Evolutionary conservation across 768 basidiomycete genomes (phyloP).

Genomic region (Hebeloma cylindrosporum): DNA sequence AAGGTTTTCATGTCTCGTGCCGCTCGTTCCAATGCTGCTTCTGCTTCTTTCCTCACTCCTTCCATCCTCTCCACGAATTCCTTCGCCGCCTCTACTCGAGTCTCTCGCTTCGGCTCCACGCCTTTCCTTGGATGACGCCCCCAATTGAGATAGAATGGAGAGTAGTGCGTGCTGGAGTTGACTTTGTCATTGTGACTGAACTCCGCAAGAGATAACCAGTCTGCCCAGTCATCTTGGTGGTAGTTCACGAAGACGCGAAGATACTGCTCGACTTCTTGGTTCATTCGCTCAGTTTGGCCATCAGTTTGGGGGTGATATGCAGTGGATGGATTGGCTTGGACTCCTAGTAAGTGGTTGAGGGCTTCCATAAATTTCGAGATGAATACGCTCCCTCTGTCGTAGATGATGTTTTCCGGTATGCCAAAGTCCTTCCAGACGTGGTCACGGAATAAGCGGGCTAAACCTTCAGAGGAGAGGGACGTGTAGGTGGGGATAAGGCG

Average conservation of each 20-base stretch:
- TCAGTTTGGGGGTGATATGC: constrained; percentile 21
- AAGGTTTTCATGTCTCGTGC: constrained; percentile 7
- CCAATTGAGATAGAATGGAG: constrained; percentile 14
- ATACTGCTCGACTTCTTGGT: constrained; percentile 23
- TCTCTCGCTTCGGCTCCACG: background rate
- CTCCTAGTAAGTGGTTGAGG: constrained; percentile 13
- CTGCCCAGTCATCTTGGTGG: constrained; percentile 16
- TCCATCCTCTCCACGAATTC: constrained; percentile 7
- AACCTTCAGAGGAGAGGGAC: constrained; percentile 1
- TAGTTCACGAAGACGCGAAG: constrained; percentile 18
- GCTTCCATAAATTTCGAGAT: constrained; percentile 19
- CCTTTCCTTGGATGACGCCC: constrained; percentile 1
- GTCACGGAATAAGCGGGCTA: constrained; percentile 1
- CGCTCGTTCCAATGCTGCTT: constrained; percentile 4
- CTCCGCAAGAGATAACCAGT: constrained; percentile 15
- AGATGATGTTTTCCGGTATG: constrained; percentile 1
- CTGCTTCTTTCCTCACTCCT: constrained; percentile 1
- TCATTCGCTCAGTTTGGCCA: constrained; percentile 20
- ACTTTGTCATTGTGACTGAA: constrained; percentile 21
- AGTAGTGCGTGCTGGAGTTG: constrained; percentile 2
- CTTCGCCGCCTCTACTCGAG: background rate
- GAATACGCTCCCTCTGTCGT: constrained; percentile 23
- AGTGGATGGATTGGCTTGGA: constrained; percentile 8
- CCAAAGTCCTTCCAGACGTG: constrained; percentile 13
- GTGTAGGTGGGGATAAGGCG: constrained; percentile 3